phyloP scores from a whole-genome alignment of 441 rosid species.

The Erodium texanum region DNA sequence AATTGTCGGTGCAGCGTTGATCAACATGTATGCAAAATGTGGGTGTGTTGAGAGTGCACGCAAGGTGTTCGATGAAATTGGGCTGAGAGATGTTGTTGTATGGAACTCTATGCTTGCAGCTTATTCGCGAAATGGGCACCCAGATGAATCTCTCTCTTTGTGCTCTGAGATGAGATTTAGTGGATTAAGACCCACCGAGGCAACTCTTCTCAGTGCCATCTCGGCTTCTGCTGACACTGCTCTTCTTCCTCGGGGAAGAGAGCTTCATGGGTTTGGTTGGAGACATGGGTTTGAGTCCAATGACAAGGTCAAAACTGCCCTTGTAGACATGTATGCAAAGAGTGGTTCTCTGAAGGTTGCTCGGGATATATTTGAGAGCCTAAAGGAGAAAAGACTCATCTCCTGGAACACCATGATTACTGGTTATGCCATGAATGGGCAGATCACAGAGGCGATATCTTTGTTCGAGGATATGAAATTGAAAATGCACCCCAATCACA shows the following conservation, averaged over 20 bases:
- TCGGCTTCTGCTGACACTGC: constrained; percentile 25
- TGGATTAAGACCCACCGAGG: constrained; percentile 23
- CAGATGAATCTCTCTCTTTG: constrained; percentile 15
- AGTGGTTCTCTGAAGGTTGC: constrained; percentile 28
- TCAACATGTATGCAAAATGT: constrained; percentile 27
- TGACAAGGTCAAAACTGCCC: constrained; percentile 23
- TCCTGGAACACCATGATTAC: constrained; percentile 31
- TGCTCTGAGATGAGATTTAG: constrained; percentile 20
- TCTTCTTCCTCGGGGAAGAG: constrained; percentile 24
- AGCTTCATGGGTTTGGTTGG: constrained; percentile 28
- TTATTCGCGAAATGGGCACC: constrained; percentile 18
- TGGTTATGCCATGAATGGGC: constrained; percentile 30
- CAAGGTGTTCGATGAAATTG: constrained; percentile 18
- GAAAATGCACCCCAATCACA: constrained; percentile 20
- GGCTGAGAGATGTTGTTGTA: constrained; percentile 18
- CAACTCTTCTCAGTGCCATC: constrained; percentile 20
- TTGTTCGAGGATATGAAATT: constrained; percentile 21
- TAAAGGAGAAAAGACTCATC: constrained; percentile 18
- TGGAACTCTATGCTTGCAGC: constrained; percentile 30
- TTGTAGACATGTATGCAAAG: constrained; percentile 27
- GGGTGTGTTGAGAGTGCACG: constrained; percentile 21
- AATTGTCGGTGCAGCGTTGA: constrained; percentile 26
- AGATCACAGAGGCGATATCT: constrained; percentile 18
- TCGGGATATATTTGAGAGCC: constrained; percentile 19
- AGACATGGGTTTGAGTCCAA: constrained; percentile 21